A percentile compares a stretch with the other conserved stretches of the same genome.
These are phyloP conservation scores for Talaromyces pinophilus DNA, from an alignment of 2,329 filamentous ascomycete species.

Conservation along the genomic window DNA sequence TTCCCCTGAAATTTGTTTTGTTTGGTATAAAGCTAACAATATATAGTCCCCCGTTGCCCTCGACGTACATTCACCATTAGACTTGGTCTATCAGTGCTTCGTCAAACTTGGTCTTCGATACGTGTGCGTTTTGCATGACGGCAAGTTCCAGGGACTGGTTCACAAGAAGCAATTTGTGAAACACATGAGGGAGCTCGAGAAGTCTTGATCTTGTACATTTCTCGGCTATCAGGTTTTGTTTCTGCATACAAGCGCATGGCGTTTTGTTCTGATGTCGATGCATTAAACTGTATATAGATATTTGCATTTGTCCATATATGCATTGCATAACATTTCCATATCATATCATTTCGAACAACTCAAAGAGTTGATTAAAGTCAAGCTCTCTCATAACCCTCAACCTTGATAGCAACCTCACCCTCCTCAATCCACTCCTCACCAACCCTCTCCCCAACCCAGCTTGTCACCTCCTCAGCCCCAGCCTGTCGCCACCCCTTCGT, in stretches of 20 bases:
- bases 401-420: constrained; percentile 52
- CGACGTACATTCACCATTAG: constrained; percentile 87
- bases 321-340: not conserved
- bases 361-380: not conserved
- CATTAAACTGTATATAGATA: constrained; percentile 9
- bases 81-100: constrained; percentile 95
- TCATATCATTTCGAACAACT: not conserved
- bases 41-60: constrained; percentile 75
- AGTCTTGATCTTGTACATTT: constrained; percentile 11
- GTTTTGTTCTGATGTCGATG: constrained; percentile 11
- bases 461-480: constrained; percentile 37
- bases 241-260: constrained; percentile 22
- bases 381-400: constrained; percentile 48
- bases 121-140: constrained; percentile 83
- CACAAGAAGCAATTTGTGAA: constrained; percentile 98
- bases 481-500: constrained; percentile 34
- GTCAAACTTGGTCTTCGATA: constrained; percentile 90
- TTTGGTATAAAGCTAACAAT: constrained; percentile 24
- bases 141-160: constrained; percentile 84
- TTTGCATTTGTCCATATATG: constrained; percentile 10
- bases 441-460: constrained; percentile 48
- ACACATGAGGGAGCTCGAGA: constrained; percentile 69
- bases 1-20: not conserved
- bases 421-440: constrained; percentile 49
- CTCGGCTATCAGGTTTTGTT: not conserved